These are phyloP conservation scores for Ganoderma lucidum DNA, from an alignment of 1,284 basidiomycete species.

Conservation along the genomic window DNA sequence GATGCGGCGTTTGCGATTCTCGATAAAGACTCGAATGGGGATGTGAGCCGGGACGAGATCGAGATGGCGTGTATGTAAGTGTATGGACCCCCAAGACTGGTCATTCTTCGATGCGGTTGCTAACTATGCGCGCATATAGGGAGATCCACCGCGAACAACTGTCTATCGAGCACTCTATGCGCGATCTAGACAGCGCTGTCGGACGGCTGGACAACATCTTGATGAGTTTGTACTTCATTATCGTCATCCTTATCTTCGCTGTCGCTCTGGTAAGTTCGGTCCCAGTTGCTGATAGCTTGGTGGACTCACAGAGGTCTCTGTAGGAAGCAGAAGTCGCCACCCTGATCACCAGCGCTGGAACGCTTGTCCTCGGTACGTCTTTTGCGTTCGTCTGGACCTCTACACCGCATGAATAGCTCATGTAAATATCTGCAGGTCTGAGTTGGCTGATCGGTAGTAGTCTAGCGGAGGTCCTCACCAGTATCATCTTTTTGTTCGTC, in stretches of 20 bases:
- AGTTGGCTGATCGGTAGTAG: slow-evolving; percentile 90
- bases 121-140: slow-evolving; percentile 42
- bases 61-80: slow-evolving; percentile 77
- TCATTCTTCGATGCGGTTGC: background rate
- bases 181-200: slow-evolving; percentile 91
- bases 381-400: too few species aligned
- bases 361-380: slow-evolving; percentile 75
- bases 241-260: slow-evolving; percentile 79
- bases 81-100: background rate
- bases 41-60: slow-evolving; percentile 78
- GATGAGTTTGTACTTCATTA: slow-evolving; percentile 71
- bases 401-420: background rate
- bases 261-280: slow-evolving; percentile 63
- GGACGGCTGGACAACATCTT: slow-evolving; percentile 81
- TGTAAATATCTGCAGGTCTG: slow-evolving; percentile 54
- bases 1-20: slow-evolving; percentile 77
- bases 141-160: slow-evolving; percentile 88
- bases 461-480: slow-evolving; percentile 73
- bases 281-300: background rate
- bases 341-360: slow-evolving; percentile 83
- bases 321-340: slow-evolving; percentile 77
- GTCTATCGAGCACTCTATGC: slow-evolving; percentile 88
- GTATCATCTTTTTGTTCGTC: slow-evolving; percentile 89
- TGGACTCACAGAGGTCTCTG: background rate
- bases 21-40: slow-evolving; percentile 87